Conservation (phyloP, 1,284 basidiomycete genomes). For the Chalciporus sp. region DNA sequence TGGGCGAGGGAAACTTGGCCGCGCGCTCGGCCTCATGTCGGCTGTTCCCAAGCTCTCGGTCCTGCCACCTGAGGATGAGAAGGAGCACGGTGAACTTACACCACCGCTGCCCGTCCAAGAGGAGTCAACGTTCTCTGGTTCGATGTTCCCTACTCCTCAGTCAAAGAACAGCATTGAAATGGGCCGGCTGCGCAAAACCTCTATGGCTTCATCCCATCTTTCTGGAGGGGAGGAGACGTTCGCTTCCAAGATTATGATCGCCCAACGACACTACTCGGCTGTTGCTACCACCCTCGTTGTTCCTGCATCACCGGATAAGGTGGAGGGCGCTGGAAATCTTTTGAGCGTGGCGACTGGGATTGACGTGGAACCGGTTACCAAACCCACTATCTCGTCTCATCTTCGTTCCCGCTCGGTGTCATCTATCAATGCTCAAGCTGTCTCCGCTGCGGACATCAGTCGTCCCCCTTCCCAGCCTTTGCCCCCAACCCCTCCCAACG, state of each 20-base stretch:
- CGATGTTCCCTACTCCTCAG: constrained; percentile 49
- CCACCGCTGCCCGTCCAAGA: constrained; percentile 52
- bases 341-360: constrained; percentile 41
- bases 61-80: constrained; percentile 53
- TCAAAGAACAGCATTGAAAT: constrained; percentile 58
- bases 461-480: constrained; percentile 65
- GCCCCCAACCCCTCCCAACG: constrained; percentile 67
- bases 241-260: constrained; percentile 63
- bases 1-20: constrained; percentile 58
- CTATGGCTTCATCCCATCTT: constrained; percentile 54
- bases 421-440: constrained; percentile 47
- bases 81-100: constrained; percentile 39
- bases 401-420: constrained; percentile 47
- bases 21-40: constrained; percentile 59
- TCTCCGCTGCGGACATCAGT: constrained; percentile 37
- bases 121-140: constrained; percentile 34
- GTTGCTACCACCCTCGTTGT: constrained; percentile 64
- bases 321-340: constrained; percentile 30
- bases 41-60: constrained; percentile 67
- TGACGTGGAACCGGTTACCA: constrained; percentile 27
- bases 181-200: constrained; percentile 52
- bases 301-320: constrained; percentile 47
- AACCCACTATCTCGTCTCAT: constrained; percentile 41
- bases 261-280: constrained; percentile 67
- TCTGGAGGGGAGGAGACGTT: constrained; percentile 53